These are phyloP conservation scores for Bothriochloa decipiens DNA, from an alignment of 176 grass and related monocot genomes.

Conservation along the genomic window DNA sequence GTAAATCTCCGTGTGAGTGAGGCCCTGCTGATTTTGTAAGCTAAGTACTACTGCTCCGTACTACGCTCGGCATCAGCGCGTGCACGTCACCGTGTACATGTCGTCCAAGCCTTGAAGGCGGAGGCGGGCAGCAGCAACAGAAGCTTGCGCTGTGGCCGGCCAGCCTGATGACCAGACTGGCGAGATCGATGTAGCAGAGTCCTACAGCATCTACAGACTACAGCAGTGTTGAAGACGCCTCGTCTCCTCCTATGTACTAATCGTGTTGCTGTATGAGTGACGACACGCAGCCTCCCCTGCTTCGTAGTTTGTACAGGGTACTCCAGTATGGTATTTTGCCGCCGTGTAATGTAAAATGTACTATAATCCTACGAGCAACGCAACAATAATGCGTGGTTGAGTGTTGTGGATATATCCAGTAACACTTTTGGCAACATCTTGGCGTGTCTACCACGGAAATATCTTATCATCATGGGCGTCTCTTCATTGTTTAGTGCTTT, in stretches of 20 bases:
- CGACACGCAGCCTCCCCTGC: background rate
- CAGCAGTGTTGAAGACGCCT: background rate
- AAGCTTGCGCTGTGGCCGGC: background rate
- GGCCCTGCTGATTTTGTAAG: constrained; percentile 25
- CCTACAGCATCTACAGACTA: background rate
- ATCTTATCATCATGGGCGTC: background rate
- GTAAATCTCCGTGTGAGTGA: constrained; percentile 30
- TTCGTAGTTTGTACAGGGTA: background rate
- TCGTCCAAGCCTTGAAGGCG: background rate
- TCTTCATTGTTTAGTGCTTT: background rate
- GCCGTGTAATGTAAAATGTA: constrained; percentile 22
- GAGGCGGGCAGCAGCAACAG: background rate
- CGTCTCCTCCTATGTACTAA: background rate
- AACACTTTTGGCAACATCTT: background rate
- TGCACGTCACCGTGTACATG: constrained; percentile 21
- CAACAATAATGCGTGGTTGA: constrained; percentile 26
- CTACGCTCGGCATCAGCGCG: background rate
- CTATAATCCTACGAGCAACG: background rate
- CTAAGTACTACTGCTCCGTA: background rate
- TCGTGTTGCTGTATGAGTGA: background rate
- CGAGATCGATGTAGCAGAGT: background rate
- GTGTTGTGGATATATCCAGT: background rate
- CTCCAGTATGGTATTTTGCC: background rate
- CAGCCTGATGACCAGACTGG: background rate
- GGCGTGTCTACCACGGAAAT: background rate